Evolutionary conservation across 192 early-diverging fungal genomes (phyloP), one percentile per base, ranked within the genome.

Genomic region (Pilaira anomala): DNA sequence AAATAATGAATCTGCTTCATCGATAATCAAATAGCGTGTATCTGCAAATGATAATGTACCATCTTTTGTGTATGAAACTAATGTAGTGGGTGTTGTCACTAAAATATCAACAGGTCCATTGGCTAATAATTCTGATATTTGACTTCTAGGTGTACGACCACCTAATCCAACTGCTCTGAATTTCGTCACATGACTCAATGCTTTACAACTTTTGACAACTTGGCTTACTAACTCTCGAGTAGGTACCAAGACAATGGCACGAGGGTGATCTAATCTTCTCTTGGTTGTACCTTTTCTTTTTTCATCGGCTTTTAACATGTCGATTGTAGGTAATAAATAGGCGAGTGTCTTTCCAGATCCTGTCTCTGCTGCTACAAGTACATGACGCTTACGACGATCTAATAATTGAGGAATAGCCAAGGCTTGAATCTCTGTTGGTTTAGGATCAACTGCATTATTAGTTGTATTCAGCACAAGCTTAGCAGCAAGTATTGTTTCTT

Each of bases 1-100:
- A 77, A 97, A 91, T 78, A 98, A 76, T 0, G 93, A 90, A 72
- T 98, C 96, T 0, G 93, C 93, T 78, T 98, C 96, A 73, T 98
- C 96, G 7, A 98, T 83, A 2, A 96, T 86, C 3, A 98, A 56
- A 54, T 89, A 81, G 1, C 72, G 72, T 11, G 89, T 71, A 11
- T 85, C 80, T 4, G 76, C 68, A 0, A 94, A 75, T n/a, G 80
- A 78, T 11, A 98, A n/a, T 5, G 75, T 60, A 13, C 74, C 68
- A 22, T 86, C 68, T 9, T 78, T 66, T 4, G 80, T 13, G 61
- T 88, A 82, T 12, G 83, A 75, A 14, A 78, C 59, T 24, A 95
- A 68, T n/a, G 80, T 80, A 1, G 91, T 79, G 2, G 96, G 96
- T 1, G 94, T 98, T 3, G 87, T 78, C 2, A 96, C 83, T 26